A percentile compares a stretch with the other conserved stretches of the same genome.
phyloP scores from a whole-genome alignment of 441 rosid species.

The Omphalea diandra region DNA sequence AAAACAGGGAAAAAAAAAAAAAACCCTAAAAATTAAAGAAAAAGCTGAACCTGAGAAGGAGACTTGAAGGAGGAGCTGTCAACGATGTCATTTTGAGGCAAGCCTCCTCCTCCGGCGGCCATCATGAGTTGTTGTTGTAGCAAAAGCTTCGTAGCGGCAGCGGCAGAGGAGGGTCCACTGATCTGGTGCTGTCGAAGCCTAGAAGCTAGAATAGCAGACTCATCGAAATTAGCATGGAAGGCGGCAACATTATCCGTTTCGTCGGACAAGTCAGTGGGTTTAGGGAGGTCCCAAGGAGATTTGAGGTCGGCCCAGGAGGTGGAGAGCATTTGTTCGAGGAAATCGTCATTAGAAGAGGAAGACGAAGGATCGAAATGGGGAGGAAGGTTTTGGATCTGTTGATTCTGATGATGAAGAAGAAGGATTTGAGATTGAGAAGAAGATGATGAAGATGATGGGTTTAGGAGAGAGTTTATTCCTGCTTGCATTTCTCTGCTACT shows the following conservation, averaged over 20 bases:
- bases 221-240: conserved; percentile 42
- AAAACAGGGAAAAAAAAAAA: not conserved
- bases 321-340: conserved; percentile 64
- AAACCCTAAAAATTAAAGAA: conserved; percentile 2
- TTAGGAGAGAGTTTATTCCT: conserved; percentile 42
- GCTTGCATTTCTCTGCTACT: conserved; percentile 55
- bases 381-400: conserved; percentile 47
- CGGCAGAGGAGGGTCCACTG: conserved; percentile 22
- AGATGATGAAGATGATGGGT: too few relatives aligned
- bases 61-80: conserved; percentile 39
- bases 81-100: conserved; percentile 43
- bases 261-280: conserved; percentile 37
- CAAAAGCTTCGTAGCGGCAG: conserved; percentile 36
- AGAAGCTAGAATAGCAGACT: conserved; percentile 44
- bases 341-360: conserved; percentile 45
- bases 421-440: conserved; percentile 37
- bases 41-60: conserved; percentile 11
- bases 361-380: conserved; percentile 43
- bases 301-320: conserved; percentile 45
- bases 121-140: conserved; percentile 55
- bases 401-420: conserved; percentile 36
- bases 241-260: conserved; percentile 38
- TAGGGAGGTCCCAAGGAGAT: conserved; percentile 37
- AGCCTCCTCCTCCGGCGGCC: conserved; percentile 30
- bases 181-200: conserved; percentile 69